Percentiles rank a stretch among this genome's conserved stretches.
phyloP scores from a whole-genome alignment of 805 yeast genomes.

The Teunomyces stri region DNA sequence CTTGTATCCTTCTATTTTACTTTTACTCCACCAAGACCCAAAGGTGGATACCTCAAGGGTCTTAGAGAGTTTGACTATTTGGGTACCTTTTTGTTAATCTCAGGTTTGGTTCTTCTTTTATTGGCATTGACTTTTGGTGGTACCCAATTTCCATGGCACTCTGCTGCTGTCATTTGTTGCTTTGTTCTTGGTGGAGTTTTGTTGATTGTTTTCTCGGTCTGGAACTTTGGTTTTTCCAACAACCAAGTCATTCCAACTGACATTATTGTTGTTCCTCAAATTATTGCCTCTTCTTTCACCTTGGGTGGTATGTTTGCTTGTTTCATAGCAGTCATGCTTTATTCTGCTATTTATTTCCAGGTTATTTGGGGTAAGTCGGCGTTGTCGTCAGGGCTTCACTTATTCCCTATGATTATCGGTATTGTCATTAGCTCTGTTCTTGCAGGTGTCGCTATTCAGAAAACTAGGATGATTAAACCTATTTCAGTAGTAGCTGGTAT shows the following conservation, averaged over 20 bases:
- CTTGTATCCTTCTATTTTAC: conserved; percentile 14
- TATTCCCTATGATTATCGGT: conserved; percentile 42
- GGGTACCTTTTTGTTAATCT: conserved; percentile 16
- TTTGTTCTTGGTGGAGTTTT: conserved; percentile 20
- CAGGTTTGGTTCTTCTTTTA: conserved; percentile 20
- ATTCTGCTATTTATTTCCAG: conserved; percentile 48
- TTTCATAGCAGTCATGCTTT: conserved; percentile 22
- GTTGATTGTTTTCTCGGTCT: conserved; percentile 14
- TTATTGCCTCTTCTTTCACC: conserved; percentile 14
- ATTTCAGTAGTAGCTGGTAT: conserved; percentile 33
- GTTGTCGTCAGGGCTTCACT: conserved; percentile 44
- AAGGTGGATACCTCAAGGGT: conserved; percentile 2
- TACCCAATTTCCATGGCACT: conserved; percentile 18
- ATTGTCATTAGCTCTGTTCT: conserved; percentile 35
- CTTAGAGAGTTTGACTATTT: conserved; percentile 18
- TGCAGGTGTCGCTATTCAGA: conserved; percentile 38
- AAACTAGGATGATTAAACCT: conserved; percentile 41
- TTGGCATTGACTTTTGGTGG: conserved; percentile 24
- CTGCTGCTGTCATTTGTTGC: conserved; percentile 22
- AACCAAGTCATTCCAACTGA: conserved; percentile 18
- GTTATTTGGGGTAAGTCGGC: conserved; percentile 41
- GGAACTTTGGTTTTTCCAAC: conserved; percentile 17
- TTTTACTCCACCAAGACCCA: conserved; percentile 18
- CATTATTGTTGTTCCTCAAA: conserved; percentile 12
- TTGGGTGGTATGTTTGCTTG: conserved; percentile 16